phyloP scores from a whole-genome alignment of 108 stramenopile genomes.

The Conticribra weissflogii region DNA sequence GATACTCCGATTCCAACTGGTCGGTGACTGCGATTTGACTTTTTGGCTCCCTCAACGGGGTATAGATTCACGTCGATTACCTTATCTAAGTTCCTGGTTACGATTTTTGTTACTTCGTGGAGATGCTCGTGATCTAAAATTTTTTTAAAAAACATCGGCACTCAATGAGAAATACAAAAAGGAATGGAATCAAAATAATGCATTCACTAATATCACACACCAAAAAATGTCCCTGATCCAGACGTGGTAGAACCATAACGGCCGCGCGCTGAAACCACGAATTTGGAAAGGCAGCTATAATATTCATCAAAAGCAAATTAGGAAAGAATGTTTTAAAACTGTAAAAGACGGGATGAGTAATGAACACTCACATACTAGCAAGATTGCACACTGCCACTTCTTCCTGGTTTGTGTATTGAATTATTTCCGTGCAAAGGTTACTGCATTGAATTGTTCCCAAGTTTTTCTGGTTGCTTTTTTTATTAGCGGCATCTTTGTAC shows the following conservation, averaged over 20 bases:
- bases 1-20: constrained; percentile 98
- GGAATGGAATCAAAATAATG: no score
- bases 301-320: background rate
- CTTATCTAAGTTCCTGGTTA: constrained; percentile 91
- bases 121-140: constrained; percentile 92
- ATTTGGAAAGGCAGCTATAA: constrained; percentile 76
- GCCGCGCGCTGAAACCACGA: constrained; percentile 77
- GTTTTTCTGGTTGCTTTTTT: constrained; percentile 97
- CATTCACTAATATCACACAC: no score
- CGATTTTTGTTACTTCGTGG: constrained; percentile 86
- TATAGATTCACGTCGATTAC: constrained; percentile 96
- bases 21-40: constrained; percentile 91
- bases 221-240: constrained; percentile 72
- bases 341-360: no score
- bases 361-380: constrained; percentile 85
- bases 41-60: constrained; percentile 85
- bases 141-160: no score
- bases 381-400: constrained; percentile 98
- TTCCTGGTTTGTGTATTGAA: constrained; percentile 93
- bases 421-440: constrained; percentile 97
- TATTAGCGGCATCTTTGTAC: constrained; percentile 96
- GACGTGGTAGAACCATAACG: constrained; percentile 75
- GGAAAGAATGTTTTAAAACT: no score
- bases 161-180: no score
- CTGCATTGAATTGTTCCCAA: constrained; percentile 96